Base-by-base conservation (phyloP, 805 yeast species). In the Cyberlindnera americana region DNA sequence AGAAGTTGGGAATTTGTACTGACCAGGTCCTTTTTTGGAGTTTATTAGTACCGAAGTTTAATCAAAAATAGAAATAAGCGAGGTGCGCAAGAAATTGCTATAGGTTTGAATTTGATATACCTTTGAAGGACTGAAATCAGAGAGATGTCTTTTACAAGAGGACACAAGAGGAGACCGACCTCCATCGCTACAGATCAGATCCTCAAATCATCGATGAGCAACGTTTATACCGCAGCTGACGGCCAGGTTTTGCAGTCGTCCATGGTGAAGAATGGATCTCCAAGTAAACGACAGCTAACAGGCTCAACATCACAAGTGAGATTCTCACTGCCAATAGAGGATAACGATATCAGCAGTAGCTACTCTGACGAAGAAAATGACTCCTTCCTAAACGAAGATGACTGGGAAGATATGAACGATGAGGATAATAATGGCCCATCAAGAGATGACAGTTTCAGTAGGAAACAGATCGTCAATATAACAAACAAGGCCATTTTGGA, bases 281-380 rank as follows among this genome's bases (percentile, higher is more conserved):
- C 61, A 6, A 35, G 49, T 14, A 55, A 54, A 37, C 45, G 55
- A 27, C 52, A 53, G 24, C 35, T 54, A 11, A 46, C 53, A 1
- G 57, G 59, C 1, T 51, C 61, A 7, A 38, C 44, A 2, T 55
- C 59, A 1, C 60, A 54, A 21, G 61, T 57, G n/a, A 38, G 61
- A 33, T 57, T 57, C 22, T 52, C 55, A 3, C 39, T 55, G 13
- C 60, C 59, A 4, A 35, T 34, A 15, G 34, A 33, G 6, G 45
- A 37, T 11, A 5, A 19, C 1, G 35, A 29, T 13, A 22, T 24
- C 13, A 30, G 32, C 12, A 27, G 27, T 8, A 34, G 41, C 13
- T 13, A 23, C 5, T 9, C 35, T 3, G 48, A 41, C 17, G 47
- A 44, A 2, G 50, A 41, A 8, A 44, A 42, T 18, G 41, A 46